A percentile compares a stretch with the other conserved stretches of the same genome.
phyloP scores from a whole-genome alignment of 345 rosid genomes.

The Chamaenerion angustifolium region DNA sequence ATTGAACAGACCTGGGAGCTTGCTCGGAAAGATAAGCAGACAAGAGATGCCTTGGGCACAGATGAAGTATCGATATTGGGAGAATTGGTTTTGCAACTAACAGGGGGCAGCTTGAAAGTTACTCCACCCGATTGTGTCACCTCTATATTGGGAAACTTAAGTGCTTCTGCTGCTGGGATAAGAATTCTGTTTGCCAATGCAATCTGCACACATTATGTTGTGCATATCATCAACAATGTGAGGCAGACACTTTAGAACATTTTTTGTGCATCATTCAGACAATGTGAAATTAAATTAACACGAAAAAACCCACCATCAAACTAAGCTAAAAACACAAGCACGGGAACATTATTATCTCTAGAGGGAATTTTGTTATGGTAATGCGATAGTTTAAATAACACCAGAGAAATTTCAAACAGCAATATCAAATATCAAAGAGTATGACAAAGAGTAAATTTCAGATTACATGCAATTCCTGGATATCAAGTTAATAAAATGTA shows the following conservation, averaged over 20 bases:
- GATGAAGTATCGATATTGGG: conserved; percentile 14
- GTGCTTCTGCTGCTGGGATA: conserved; percentile 48
- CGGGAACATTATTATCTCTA: background rate
- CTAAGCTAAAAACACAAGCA: background rate
- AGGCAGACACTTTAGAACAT: background rate
- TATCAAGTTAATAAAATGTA: background rate
- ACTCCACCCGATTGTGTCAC: conserved; percentile 38
- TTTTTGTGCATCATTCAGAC: background rate
- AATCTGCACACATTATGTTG: conserved; percentile 30
- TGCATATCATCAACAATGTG: background rate
- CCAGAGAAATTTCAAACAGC: too few relatives aligned
- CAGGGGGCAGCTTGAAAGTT: conserved; percentile 62
- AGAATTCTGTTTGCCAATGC: conserved; percentile 54
- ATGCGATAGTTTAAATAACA: background rate
- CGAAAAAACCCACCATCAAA: background rate
- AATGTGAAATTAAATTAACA: background rate
- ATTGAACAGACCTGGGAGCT: conserved; percentile 57
- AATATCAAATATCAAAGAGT: too few relatives aligned
- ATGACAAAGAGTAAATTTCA: too few relatives aligned
- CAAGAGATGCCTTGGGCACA: conserved; percentile 42
- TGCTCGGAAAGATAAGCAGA: conserved; percentile 76
- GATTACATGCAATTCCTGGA: too few relatives aligned
- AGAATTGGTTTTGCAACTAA: conserved; percentile 18
- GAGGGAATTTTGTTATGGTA: background rate
- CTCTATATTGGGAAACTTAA: conserved; percentile 55